Base-by-base conservation (phyloP, 129 eudicot genomes). In the Kitagawia praeruptora region DNA sequence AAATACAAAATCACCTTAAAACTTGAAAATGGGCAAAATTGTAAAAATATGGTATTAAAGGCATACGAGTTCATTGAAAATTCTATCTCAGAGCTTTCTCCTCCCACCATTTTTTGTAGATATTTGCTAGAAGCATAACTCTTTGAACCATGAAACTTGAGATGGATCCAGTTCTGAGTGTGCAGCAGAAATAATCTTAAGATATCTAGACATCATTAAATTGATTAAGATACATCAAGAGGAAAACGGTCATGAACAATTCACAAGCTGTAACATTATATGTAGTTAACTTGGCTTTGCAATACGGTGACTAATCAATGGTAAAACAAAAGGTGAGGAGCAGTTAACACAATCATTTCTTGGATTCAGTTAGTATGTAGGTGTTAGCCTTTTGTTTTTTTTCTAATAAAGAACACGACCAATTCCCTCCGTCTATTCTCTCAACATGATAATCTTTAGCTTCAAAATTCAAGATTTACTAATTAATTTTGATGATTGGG, bases 51-150 rank as follows among this genome's bases (percentile, higher is more conserved):
- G 58, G 47, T n/a, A 66, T 25, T 64, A 72, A 51, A 77, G 74
- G 72, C 91, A 42, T 91, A 94, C 98, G 84, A 86, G 89, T 74
- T 83, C 96, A 91, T 92, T 58, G 87, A 61, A 80, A 91, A 94
- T 25, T 80, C 80, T 51, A 91, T 78, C 15, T 84, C 77, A 73
- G 88, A 81, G 75, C 78, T 81, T 47, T 85, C 83, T 74, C 75
- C 79, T 77, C 80, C 82, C 80, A 81, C 85, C 98, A 94, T 87
- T 27, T 86, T 91, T 70, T 78, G 80, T 31, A 88, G 53, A 80
- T 84, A 87, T 81, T 78, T 78, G 75, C 56, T 44, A 56, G 98
- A 85, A 53, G 75, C 40, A 12, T 78, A 84, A 84, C 92, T 88
- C 75, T 44, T 78, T 51, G 90, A 86, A 58, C 87, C 86, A 85